phyloP scores from a whole-genome alignment of 805 yeast species.

The Cyberlindnera americana region DNA sequence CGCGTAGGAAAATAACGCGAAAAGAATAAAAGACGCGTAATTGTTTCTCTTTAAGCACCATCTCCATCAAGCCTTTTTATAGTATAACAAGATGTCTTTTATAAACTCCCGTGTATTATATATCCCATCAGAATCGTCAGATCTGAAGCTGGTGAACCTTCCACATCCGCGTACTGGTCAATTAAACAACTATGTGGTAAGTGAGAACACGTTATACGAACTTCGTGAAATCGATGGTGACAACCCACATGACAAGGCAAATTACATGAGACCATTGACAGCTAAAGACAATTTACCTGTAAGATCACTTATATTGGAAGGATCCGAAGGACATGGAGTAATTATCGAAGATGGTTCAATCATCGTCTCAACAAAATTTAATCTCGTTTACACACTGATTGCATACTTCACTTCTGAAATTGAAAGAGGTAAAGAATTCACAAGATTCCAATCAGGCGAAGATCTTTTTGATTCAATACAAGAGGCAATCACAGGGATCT shows the following conservation, averaged over 20 bases:
- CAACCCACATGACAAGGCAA: slow-evolving; percentile 33
- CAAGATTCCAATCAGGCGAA: slow-evolving; percentile 35
- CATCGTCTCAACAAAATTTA: slow-evolving; percentile 39
- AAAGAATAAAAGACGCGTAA: too few species aligned
- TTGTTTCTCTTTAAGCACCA: too few species aligned
- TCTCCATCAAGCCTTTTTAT: too few species aligned
- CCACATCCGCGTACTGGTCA: slow-evolving; percentile 20
- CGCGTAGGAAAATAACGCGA: too few species aligned
- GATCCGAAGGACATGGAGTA: slow-evolving; percentile 28
- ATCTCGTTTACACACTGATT: slow-evolving; percentile 38
- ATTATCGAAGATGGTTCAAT: slow-evolving; percentile 40
- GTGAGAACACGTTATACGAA: slow-evolving; percentile 33
- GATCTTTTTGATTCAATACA: slow-evolving; percentile 40
- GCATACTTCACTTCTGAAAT: slow-evolving; percentile 30
- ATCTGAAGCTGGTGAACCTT: slow-evolving; percentile 14
- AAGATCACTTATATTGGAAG: slow-evolving; percentile 35
- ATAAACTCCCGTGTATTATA: slow-evolving; percentile 17
- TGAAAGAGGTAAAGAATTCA: slow-evolving; percentile 28
- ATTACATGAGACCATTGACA: slow-evolving; percentile 27
- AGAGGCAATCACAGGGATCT: slow-evolving; percentile 12
- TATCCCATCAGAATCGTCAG: slow-evolving; percentile 7
- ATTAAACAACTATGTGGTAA: slow-evolving; percentile 13
- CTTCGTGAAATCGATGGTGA: slow-evolving; percentile 36
- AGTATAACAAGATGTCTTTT: too few species aligned
- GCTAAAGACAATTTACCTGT: slow-evolving; percentile 32